Percentiles rank a stretch among this genome's conserved stretches.
Conservation (phyloP, 2,329 filamentous ascomycete species). For the Rhynchosporium agropyri region DNA sequence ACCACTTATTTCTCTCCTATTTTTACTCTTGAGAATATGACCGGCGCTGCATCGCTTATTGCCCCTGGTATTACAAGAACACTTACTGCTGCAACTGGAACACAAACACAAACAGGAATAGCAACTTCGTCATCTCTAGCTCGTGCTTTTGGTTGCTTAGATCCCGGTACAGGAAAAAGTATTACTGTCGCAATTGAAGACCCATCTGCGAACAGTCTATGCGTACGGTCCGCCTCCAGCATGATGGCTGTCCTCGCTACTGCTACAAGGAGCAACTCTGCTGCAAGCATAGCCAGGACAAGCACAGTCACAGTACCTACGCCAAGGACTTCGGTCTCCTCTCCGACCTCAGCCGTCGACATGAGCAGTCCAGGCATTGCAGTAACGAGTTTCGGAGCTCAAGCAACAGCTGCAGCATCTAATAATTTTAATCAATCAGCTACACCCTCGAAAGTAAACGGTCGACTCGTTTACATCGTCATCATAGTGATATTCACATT, state of each 20-base stretch:
- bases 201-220: slow-evolving; percentile 10
- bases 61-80: slow-evolving; percentile 12
- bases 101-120: not conserved
- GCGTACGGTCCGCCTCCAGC: slow-evolving; percentile 18
- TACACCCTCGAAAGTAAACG: not conserved
- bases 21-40: slow-evolving; percentile 28
- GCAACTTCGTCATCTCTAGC: slow-evolving; percentile 9
- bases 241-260: slow-evolving; percentile 17
- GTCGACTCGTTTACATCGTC: slow-evolving; percentile 16
- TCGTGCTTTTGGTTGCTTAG: slow-evolving; percentile 15
- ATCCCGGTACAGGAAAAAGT: slow-evolving; percentile 5
- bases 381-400: not conserved
- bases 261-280: slow-evolving; percentile 10
- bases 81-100: slow-evolving; percentile 11
- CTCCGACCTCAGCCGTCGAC: not conserved
- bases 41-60: slow-evolving; percentile 20
- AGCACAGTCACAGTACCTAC: slow-evolving; percentile 13
- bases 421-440: not conserved
- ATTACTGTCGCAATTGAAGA: slow-evolving; percentile 17
- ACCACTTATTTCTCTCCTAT: slow-evolving; percentile 24
- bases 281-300: not conserved
- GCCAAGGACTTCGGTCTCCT: not conserved
- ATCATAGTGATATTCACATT: slow-evolving; percentile 22
- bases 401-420: slow-evolving; percentile 1
- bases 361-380: not conserved